Evolutionary conservation across 2,329 filamentous ascomycete genomes (phyloP).

Genomic region (Aspergillus pseudoglaucus): DNA sequence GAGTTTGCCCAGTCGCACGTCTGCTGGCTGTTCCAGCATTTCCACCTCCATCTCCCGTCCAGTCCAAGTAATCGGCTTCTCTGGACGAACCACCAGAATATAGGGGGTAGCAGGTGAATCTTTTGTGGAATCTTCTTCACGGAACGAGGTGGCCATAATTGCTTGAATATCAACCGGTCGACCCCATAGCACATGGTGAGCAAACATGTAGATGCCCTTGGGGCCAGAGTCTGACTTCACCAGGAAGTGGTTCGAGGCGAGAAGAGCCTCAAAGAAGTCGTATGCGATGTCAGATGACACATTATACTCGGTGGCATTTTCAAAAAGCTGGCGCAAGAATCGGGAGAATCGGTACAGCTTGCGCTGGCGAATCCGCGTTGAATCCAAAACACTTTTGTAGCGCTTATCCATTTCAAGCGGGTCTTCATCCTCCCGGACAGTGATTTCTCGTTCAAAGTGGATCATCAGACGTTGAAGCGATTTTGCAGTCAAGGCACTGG

Average conservation of each 20-base stretch:
- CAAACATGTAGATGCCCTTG: constrained; percentile 74
- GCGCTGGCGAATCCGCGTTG: constrained; percentile 88
- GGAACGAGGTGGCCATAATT: constrained; percentile 74
- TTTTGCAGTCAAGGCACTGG: constrained; percentile 77
- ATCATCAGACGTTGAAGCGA: constrained; percentile 79
- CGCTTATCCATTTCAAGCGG: constrained; percentile 88
- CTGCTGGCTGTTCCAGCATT: constrained; percentile 70
- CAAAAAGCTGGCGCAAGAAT: constrained; percentile 85
- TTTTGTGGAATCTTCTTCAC: constrained; percentile 61
- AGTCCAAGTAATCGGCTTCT: constrained; percentile 72
- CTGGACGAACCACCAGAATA: constrained; percentile 75
- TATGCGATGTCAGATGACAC: constrained; percentile 65
- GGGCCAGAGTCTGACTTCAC: constrained; percentile 66
- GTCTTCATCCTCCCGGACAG: constrained; percentile 75
- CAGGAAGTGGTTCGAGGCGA: constrained; percentile 78
- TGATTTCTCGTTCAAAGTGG: constrained; percentile 87
- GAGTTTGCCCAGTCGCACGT: constrained; percentile 79
- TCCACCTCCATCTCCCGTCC: constrained; percentile 66
- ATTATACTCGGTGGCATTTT: constrained; percentile 93
- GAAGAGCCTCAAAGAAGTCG: constrained; percentile 72
- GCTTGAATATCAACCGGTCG: constrained; percentile 75
- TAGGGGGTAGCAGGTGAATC: constrained; percentile 71
- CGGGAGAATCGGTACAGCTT: constrained; percentile 94
- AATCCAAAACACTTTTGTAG: constrained; percentile 92
- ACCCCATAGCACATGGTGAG: constrained; percentile 69